Conservation (phyloP, 108 stramenopile genomes). For the Skeletonema marinoi region DNA sequence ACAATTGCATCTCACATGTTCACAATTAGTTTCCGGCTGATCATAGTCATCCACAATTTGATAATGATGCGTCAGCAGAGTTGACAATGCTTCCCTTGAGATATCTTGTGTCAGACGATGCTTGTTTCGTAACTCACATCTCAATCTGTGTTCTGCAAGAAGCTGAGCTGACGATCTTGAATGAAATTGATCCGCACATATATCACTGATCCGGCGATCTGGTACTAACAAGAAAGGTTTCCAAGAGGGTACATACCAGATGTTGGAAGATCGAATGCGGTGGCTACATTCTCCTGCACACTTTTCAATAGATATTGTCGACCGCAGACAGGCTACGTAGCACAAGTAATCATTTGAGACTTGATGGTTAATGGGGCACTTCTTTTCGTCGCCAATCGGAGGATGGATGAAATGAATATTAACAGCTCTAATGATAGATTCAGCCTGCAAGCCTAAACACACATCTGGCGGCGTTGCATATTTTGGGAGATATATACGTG, state of each 20-base stretch:
- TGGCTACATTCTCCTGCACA: slow-evolving; percentile 39
- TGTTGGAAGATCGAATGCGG: not conserved
- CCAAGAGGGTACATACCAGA: slow-evolving; percentile 21
- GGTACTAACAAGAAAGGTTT: slow-evolving; percentile 34
- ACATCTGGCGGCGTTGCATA: slow-evolving; percentile 60
- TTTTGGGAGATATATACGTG: slow-evolving; percentile 45
- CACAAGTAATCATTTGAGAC: not conserved
- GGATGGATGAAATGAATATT: slow-evolving; percentile 62
- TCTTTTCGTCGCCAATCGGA: not conserved
- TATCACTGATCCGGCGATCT: slow-evolving; percentile 36
- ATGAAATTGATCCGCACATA: slow-evolving; percentile 21
- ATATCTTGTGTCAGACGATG: not conserved
- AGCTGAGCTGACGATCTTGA: slow-evolving; percentile 26
- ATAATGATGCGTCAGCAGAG: slow-evolving; percentile 20
- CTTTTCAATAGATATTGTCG: slow-evolving; percentile 58
- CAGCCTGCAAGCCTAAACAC: slow-evolving; percentile 53
- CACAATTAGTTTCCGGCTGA: not conserved
- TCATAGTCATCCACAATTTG: not conserved
- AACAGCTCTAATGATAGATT: slow-evolving; percentile 62
- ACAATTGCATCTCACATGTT: slow-evolving; percentile 1
- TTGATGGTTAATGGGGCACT: not conserved
- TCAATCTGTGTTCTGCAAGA: slow-evolving; percentile 24
- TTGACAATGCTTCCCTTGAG: not conserved
- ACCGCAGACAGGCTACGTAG: slow-evolving; percentile 75
- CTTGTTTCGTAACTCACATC: too few relatives aligned